phyloP scores from a whole-genome alignment of 768 basidiomycete species.

The Asterophora lycoperdoides region DNA sequence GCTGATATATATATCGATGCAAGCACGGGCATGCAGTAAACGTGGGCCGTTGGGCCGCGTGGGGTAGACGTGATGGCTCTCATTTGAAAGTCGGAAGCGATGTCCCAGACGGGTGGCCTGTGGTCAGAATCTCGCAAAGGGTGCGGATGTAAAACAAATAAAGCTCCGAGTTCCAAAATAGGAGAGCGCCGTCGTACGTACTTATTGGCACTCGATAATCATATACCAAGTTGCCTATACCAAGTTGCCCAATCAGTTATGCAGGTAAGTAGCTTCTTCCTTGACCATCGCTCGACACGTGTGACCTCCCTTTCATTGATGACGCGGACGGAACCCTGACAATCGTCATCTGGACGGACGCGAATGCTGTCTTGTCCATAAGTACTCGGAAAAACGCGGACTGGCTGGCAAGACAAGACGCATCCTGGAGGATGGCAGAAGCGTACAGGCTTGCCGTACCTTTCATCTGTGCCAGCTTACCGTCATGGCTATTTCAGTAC shows the following conservation, averaged over 20 bases:
- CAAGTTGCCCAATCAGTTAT: too few species aligned
- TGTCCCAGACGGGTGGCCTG: not conserved
- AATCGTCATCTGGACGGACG: slow-evolving; percentile 26
- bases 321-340: slow-evolving; percentile 23
- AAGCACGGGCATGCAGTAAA: slow-evolving; percentile 9
- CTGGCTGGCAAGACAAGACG: slow-evolving; percentile 27
- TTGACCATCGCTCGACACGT: slow-evolving; percentile 20
- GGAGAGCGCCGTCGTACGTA: not conserved
- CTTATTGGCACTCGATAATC: too few species aligned
- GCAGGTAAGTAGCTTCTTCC: slow-evolving; percentile 12
- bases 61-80: slow-evolving; percentile 2
- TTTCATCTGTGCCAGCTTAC: not conserved
- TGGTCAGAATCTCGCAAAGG: not conserved
- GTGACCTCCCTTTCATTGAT: slow-evolving; percentile 24
- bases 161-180: not conserved
- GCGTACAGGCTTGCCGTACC: slow-evolving; percentile 12
- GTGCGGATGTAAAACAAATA: not conserved
- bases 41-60: slow-evolving; percentile 7
- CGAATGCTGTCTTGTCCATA: slow-evolving; percentile 22
- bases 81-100: slow-evolving; percentile 4
- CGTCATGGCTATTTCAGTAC: slow-evolving; percentile 7
- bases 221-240: too few species aligned
- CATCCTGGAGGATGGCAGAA: slow-evolving; percentile 28
- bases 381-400: slow-evolving; percentile 23
- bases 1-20: slow-evolving; percentile 8